Percentiles rank a stretch among this genome's conserved stretches.
These are phyloP conservation scores for Trametes meyenii DNA, from an alignment of 768 basidiomycete species.

Conservation along the genomic window DNA sequence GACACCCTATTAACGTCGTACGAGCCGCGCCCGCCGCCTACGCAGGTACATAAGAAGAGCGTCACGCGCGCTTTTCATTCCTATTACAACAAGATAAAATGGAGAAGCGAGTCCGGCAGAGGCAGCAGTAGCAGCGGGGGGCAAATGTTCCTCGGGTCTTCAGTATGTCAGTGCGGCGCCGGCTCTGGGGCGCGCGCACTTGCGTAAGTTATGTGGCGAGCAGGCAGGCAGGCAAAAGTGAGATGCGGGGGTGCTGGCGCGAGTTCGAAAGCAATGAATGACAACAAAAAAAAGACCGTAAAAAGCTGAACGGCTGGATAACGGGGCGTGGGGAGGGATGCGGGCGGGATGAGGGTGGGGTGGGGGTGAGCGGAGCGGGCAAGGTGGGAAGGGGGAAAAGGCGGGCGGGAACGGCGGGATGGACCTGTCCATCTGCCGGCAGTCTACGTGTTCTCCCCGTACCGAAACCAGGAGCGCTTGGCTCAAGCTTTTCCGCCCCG, in stretches of 20 bases:
- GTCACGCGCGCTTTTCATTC: slow-evolving; percentile 14
- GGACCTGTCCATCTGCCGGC: slow-evolving; percentile 29
- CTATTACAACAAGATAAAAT: slow-evolving; percentile 18
- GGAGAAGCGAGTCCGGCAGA: background rate
- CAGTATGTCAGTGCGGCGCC: background rate
- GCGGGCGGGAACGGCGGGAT: slow-evolving; percentile 23
- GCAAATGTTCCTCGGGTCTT: background rate
- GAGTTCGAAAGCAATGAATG: slow-evolving; percentile 25
- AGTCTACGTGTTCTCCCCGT: slow-evolving; percentile 29
- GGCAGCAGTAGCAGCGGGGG: background rate
- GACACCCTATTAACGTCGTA: background rate
- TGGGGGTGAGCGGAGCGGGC: slow-evolving; percentile 13
- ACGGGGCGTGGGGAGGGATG: slow-evolving; percentile 4
- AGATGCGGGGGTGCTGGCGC: slow-evolving; percentile 3
- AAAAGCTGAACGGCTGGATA: slow-evolving; percentile 3
- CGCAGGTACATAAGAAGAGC: slow-evolving; percentile 10
- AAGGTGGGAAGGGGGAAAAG: slow-evolving; percentile 18
- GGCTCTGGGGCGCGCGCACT: background rate
- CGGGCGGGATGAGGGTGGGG: background rate
- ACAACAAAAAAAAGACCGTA: slow-evolving; percentile 22
- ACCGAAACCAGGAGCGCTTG: slow-evolving; percentile 21
- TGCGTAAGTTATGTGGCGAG: background rate
- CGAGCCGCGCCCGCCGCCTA: background rate
- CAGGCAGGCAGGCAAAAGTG: background rate
- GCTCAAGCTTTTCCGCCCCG: slow-evolving; percentile 58